phyloP scores from a whole-genome alignment of 2,329 filamentous ascomycete genomes.

The Colletotrichum filicis region DNA sequence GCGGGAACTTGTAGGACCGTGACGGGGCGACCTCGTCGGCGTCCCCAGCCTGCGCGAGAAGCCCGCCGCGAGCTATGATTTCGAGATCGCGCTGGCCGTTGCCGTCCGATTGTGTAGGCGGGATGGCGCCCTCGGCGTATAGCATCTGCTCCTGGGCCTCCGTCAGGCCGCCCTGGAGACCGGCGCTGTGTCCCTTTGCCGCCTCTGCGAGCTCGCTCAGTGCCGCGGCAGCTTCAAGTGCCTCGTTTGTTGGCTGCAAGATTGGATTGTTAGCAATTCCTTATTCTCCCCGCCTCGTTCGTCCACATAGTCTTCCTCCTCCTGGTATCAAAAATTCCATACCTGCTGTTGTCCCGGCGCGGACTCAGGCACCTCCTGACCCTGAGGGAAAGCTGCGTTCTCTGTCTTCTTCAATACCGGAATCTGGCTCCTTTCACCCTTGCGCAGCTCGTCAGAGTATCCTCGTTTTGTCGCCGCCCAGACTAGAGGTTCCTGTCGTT shows the following conservation, averaged over 20 bases:
- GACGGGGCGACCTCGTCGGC: conserved; percentile 29
- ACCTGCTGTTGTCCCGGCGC: conserved; percentile 15
- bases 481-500: conserved; percentile 39
- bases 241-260: conserved; percentile 15
- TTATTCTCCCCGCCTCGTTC: background rate
- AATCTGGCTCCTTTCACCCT: background rate
- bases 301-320: background rate
- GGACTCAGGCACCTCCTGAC: conserved; percentile 2
- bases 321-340: background rate
- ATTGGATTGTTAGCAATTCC: conserved; percentile 1
- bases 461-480: conserved; percentile 39
- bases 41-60: conserved; percentile 43
- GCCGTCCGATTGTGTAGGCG: conserved; percentile 40
- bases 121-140: conserved; percentile 54
- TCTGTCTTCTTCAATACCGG: conserved; percentile 11
- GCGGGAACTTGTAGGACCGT: conserved; percentile 79
- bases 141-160: conserved; percentile 56
- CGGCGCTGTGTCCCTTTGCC: background rate
- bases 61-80: conserved; percentile 44
- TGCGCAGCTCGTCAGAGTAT: conserved; percentile 41
- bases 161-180: conserved; percentile 48
- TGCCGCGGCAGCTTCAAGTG: conserved; percentile 23
- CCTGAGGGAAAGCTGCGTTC: background rate
- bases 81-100: conserved; percentile 41
- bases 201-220: conserved; percentile 24